Base-by-base conservation (phyloP, 495 filamentous ascomycete genomes). In the Penicillium riverlandense region DNA sequence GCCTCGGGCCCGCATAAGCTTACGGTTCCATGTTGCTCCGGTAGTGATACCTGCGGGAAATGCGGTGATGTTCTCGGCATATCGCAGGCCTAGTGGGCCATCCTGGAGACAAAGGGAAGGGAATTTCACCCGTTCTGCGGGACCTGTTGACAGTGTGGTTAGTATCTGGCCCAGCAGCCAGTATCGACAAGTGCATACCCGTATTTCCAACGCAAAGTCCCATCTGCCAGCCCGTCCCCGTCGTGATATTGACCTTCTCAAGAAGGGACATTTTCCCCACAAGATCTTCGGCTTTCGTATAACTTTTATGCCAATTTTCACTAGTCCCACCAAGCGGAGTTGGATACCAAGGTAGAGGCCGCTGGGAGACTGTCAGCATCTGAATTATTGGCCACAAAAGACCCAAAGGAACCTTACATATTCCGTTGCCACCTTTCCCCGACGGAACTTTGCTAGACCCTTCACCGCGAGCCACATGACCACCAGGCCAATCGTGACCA, bases 191-290 rank as follows among this genome's bases (percentile, higher is more conserved):
- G n/a, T 16, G 29, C 53, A 15, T 50, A 71, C 70, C 70, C 7
- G 89, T 96, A 61, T 95, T 96, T 12, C 91, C 92, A 6, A 97
- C 89, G 43, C 90, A 92, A 38, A 89, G 71, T 0, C 84, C 88
- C 84, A 91, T 91, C 59, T 76, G 69, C 91, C 90, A 96, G 7
- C 92, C 91, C 0, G 81, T 90, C 0, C 91, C 91, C 0, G 90
- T 95, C 0, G 92, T 96, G 50, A 96, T 73, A 61, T 96, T 96
- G 43, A 98, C 86, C 61, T 96, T 98, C 58, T 96, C 91, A 27
- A 84, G 70, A 32, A 98, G 64, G 8, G 79, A 88, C 91, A 98
- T 95, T 58, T 76, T 74, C 41, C 67, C 59, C 0, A 96, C 92
- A 67, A 98, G 61, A 44, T 71, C 73, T 35, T 82, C 78, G 0